Conservation (phyloP, 257 asterid genomes). For the Misopates orontium region DNA sequence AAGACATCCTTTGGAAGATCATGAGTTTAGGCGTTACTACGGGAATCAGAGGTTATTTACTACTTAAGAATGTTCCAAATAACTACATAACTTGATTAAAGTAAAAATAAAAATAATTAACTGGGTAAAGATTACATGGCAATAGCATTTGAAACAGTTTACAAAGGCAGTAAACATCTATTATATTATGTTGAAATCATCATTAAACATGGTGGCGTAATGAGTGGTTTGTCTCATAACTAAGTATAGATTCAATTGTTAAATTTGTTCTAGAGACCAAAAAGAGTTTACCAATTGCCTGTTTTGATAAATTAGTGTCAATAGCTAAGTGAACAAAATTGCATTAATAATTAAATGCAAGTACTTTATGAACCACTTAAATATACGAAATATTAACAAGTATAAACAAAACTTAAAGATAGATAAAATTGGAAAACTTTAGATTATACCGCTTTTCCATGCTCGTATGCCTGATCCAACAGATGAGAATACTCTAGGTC, state of each 20-base stretch:
- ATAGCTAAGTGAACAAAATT: not conserved
- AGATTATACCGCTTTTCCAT: slow-evolving; percentile 80
- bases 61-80: too few species aligned
- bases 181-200: not conserved
- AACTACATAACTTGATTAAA: not conserved
- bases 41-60: not conserved
- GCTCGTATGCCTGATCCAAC: slow-evolving; percentile 82
- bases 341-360: not conserved
- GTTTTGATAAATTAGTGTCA: too few species aligned
- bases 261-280: not conserved
- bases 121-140: not conserved
- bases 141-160: not conserved
- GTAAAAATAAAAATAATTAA: too few species aligned
- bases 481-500: slow-evolving; percentile 91
- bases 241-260: not conserved
- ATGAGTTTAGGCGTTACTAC: not conserved
- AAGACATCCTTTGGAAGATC: slow-evolving; percentile 14
- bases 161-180: not conserved
- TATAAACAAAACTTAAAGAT: not conserved
- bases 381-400: not conserved
- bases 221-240: too few species aligned
- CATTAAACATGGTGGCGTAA: not conserved
- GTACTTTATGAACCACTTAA: not conserved
- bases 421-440: slow-evolving; percentile 13
- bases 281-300: not conserved